Evolutionary conservation across 2,329 filamentous ascomycete species (phyloP), one percentile per base, ranked within the genome.

Genomic region (Hymenoscyphus albidus): DNA sequence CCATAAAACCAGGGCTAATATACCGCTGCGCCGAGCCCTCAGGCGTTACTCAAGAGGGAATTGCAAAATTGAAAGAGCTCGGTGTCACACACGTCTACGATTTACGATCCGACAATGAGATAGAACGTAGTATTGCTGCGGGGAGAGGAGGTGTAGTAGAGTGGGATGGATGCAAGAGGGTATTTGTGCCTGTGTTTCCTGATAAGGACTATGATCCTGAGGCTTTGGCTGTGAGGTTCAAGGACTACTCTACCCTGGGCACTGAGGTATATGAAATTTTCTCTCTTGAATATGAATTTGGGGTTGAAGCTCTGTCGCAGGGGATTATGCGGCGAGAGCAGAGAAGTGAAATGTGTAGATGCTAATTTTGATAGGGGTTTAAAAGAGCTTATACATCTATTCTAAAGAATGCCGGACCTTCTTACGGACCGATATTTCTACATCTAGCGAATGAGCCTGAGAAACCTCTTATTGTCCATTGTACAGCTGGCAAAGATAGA

Each of bases 401-500:
- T 65, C 77, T 90, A 42, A 74, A 77, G 9, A 76, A 80, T 31
- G 88, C 80, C 0, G 80, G 81, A 0, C 76, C 79, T 7, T 80
- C 83, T 1, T 89, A 84, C 72, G 75, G 76, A n/a, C 79, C 79
- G 1, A 89, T 92, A 65, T 64, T 76, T 59, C 59, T 75, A 6
- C 72, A 76, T 31, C 69, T 77, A 10, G 67, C 72, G 10, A 70
- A 78, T 55, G 70, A 73, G 4, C 73, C 80, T 1, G 71, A 77
- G 2, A 75, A 78, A 2, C 85, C 87, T 7, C 76, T 89, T 10
- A 78, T 92, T 6, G 78, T 92, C 7, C 89, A 93, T 73, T 93
- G 90, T 75, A 90, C 89, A 0, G 89, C 88, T 0, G 90, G 90
- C 13, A 93, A 93, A 76, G 90, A 93, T 74, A 82, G 90, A 55